Conservation (phyloP, 169 alveolate species). For the Eimeria necatrix region DNA sequence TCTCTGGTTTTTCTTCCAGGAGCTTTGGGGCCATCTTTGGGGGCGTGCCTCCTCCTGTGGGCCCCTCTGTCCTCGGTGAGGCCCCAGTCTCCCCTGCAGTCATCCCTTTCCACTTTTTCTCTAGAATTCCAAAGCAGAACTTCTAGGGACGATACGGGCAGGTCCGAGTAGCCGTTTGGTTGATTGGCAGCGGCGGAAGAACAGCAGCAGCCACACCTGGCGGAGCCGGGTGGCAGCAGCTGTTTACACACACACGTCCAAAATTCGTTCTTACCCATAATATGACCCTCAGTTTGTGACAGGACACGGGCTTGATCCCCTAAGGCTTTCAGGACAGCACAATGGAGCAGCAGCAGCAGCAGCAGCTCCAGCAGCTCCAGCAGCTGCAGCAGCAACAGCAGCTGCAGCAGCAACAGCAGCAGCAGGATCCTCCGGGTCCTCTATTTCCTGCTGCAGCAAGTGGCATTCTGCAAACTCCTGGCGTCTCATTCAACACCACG, state of each 20-base stretch:
- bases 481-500: background rate
- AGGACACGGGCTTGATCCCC: slow-evolving; percentile 41
- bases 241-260: background rate
- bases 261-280: background rate
- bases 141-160: slow-evolving; percentile 24
- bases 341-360: slow-evolving; percentile 60
- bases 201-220: slow-evolving; percentile 17
- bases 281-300: slow-evolving; percentile 22
- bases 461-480: slow-evolving; percentile 8
- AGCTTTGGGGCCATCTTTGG: background rate
- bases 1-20: background rate
- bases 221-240: slow-evolving; percentile 37
- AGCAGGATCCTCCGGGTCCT: slow-evolving; percentile 40
- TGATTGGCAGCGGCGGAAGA: slow-evolving; percentile 1
- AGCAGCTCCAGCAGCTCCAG: slow-evolving; percentile 30
- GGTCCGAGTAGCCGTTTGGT: background rate
- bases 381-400: slow-evolving; percentile 25
- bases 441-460: background rate
- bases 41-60: background rate
- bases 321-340: background rate
- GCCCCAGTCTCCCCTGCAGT: background rate
- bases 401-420: slow-evolving; percentile 57
- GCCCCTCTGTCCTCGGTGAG: background rate
- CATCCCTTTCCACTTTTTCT: background rate
- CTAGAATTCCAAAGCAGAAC: slow-evolving; percentile 68